phyloP scores from a whole-genome alignment of 1,284 basidiomycete species.

The Waitea zeae region DNA sequence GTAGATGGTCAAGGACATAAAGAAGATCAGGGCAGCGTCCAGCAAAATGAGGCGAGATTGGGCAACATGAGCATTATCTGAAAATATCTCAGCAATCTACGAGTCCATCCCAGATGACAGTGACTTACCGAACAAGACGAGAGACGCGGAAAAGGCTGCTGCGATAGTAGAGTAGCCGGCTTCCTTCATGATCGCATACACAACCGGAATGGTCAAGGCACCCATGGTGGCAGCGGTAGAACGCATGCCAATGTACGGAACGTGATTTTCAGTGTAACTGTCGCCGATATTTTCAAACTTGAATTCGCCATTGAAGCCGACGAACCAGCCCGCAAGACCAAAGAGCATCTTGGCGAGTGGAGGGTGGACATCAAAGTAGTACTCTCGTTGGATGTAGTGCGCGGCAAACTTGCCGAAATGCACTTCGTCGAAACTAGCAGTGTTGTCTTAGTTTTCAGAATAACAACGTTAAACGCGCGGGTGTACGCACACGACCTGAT shows the following conservation, averaged over 20 bases:
- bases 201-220: conserved; percentile 76
- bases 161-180: conserved; percentile 87
- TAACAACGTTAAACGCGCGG: too few species aligned
- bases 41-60: conserved; percentile 94
- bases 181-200: conserved; percentile 97
- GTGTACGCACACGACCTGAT: conserved; percentile 80
- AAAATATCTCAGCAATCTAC: not conserved
- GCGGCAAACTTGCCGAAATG: conserved; percentile 94
- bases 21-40: conserved; percentile 90
- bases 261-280: conserved; percentile 72
- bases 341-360: conserved; percentile 90
- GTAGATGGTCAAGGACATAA: conserved; percentile 88
- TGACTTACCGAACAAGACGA: conserved; percentile 74
- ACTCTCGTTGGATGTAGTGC: conserved; percentile 81
- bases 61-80: conserved; percentile 92
- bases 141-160: conserved; percentile 71
- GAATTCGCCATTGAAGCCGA: conserved; percentile 91
- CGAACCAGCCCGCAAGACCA: conserved; percentile 87
- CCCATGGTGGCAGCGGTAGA: conserved; percentile 85
- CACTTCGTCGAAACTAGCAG: conserved; percentile 84
- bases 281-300: conserved; percentile 94
- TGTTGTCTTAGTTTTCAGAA: too few species aligned
- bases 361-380: conserved; percentile 99
- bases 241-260: conserved; percentile 90
- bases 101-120: not conserved